Base-by-base conservation (phyloP, 2,329 filamentous ascomycete species). In the Colletotrichum sp. region DNA sequence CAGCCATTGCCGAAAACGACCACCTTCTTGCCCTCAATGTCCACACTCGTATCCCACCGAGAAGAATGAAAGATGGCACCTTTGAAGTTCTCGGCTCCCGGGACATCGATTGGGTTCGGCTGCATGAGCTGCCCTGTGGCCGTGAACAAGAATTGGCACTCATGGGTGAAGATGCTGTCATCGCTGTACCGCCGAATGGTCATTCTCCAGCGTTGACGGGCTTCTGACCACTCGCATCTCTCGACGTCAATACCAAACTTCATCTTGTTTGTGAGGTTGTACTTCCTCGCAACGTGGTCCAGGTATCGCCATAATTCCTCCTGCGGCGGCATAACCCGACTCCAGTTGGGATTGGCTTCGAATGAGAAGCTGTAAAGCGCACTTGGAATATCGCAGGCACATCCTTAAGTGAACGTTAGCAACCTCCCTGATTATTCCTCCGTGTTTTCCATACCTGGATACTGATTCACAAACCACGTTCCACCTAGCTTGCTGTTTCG, bases 381-480 rank as follows among this genome's bases (percentile, higher is more conserved):
- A 4, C 88, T 87, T 4, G 91, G 91, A 1, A 93, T 87, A 58
- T 92, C 90, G 78, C 90, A 92, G 8, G 90, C 90, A 70, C 80
- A 83, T 7, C 82, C 81, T 82, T 2, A 12, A 6, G 5, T 18
- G 48, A 10, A 60, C 9, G 18, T 32, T 22, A 25, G 13, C 22
- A 16, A 13, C 15, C 18, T 32, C 4, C 22, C 7, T 16, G n/a
- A 22, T 9, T 4, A 22, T 36, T 39, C 15, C 3, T 6, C 3
- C 13, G 16, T 16, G 27, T 13, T 8, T 32, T 8, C 6, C 67
- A 81, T 83, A 81, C 89, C 89, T 12, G 90, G 92, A 81, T 94
- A 94, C 36, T 87, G 85, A 80, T 93, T 94, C 60, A 88, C 88
- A 82, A 87, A 88, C 92, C 92, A 94, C 2, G 92, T 93, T 9